phyloP scores from a whole-genome alignment of 2,329 filamentous ascomycete genomes.

The Aspergillus sp. region DNA sequence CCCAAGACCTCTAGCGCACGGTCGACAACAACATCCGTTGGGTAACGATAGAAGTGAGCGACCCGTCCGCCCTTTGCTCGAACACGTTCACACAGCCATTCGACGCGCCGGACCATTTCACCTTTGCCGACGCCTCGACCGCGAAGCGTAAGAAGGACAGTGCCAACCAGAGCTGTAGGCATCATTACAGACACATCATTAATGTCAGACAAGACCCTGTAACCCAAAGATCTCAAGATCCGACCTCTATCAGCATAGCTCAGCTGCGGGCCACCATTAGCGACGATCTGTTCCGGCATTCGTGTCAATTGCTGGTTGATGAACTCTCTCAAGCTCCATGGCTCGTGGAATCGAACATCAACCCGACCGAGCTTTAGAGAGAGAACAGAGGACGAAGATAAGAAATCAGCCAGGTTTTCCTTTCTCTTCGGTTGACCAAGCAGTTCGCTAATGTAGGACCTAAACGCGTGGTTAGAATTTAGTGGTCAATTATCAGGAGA shows the following conservation, averaged over 20 bases:
- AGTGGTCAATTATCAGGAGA: not conserved
- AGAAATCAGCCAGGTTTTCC: constrained; percentile 85
- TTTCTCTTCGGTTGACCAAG: constrained; percentile 93
- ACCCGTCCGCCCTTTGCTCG: constrained; percentile 85
- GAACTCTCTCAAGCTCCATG: constrained; percentile 86
- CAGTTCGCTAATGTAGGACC: constrained; percentile 89
- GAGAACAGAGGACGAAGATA: constrained; percentile 85
- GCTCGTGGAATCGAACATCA: constrained; percentile 93
- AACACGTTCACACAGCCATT: constrained; percentile 85
- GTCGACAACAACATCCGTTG: constrained; percentile 80
- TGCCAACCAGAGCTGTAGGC: constrained; percentile 95
- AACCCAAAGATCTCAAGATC: constrained; percentile 82
- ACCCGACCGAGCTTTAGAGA: constrained; percentile 87
- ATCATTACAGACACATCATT: constrained; percentile 96
- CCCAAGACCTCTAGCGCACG: constrained; percentile 90
- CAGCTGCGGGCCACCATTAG: constrained; percentile 41
- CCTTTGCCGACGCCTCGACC: constrained; percentile 87
- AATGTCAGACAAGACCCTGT: constrained; percentile 89
- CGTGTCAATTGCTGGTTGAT: constrained; percentile 72
- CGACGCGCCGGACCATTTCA: constrained; percentile 81
- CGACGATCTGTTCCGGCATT: constrained; percentile 47
- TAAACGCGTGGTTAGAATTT: constrained; percentile 28
- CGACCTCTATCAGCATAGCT: constrained; percentile 64
- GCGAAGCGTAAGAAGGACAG: constrained; percentile 84
- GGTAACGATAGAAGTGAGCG: constrained; percentile 83